Percentiles rank a stretch among this genome's conserved stretches.
phyloP scores from a whole-genome alignment of 1,139 yeast species.

The Kodamaea ohmeri region DNA sequence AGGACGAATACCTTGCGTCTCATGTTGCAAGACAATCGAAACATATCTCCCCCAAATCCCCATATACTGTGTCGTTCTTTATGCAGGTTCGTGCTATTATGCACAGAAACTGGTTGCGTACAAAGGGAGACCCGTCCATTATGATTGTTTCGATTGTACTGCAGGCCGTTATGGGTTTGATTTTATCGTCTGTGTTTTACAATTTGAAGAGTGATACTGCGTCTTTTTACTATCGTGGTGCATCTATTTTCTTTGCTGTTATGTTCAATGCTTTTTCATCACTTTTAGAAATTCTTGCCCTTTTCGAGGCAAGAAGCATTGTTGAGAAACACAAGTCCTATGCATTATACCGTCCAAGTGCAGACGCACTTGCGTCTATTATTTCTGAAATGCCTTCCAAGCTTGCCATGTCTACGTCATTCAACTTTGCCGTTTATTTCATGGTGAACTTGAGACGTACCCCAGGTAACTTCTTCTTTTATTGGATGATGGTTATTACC shows the following conservation, averaged over 20 bases:
- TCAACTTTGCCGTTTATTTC: conserved; percentile 65
- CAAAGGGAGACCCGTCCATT: conserved; percentile 64
- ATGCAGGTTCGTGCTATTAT: conserved; percentile 65
- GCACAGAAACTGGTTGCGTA: conserved; percentile 61
- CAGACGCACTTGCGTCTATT: conserved; percentile 71
- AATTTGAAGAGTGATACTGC: conserved; percentile 43
- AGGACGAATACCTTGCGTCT: conserved; percentile 41
- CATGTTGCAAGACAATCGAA: conserved; percentile 60
- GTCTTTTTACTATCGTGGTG: conserved; percentile 66
- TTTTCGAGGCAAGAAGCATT: conserved; percentile 71
- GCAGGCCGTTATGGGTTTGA: conserved; percentile 69
- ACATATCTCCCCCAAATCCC: conserved; percentile 50
- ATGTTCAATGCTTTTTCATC: conserved; percentile 76
- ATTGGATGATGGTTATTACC: conserved; percentile 49
- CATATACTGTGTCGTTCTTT: conserved; percentile 62
- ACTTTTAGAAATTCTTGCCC: conserved; percentile 65
- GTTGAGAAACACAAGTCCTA: conserved; percentile 77
- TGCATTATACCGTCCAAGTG: conserved; percentile 74
- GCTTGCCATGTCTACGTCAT: conserved; percentile 49
- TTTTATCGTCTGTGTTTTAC: conserved; percentile 73
- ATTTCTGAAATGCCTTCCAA: conserved; percentile 68
- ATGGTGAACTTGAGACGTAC: conserved; percentile 63
- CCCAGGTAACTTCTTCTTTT: conserved; percentile 70
- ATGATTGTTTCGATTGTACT: conserved; percentile 58
- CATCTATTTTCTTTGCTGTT: conserved; percentile 73